Evolutionary conservation across 768 basidiomycete species (phyloP).

Genomic region (Mycena amicta): DNA sequence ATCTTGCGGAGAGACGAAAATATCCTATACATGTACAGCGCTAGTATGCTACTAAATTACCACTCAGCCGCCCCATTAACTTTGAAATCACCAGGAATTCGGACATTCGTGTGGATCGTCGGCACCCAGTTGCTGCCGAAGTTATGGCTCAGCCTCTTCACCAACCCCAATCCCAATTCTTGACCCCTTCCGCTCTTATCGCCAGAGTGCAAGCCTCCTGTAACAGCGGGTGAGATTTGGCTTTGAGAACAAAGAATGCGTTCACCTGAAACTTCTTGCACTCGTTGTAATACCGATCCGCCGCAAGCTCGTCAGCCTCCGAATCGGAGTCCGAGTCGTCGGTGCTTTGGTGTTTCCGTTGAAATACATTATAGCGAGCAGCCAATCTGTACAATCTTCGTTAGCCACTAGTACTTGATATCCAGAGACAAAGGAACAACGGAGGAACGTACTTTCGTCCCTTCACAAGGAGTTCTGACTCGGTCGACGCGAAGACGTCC

Average conservation of each 20-base stretch:
- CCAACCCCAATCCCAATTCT: too few relatives aligned
- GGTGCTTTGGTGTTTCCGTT: too few relatives aligned
- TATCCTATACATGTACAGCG: too few relatives aligned
- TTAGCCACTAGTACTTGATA: neutral
- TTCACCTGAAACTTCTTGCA: neutral
- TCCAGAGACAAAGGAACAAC: too few relatives aligned
- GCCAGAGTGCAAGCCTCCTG: neutral
- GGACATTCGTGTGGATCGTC: too few relatives aligned
- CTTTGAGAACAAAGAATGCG: neutral
- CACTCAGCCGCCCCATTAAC: too few relatives aligned
- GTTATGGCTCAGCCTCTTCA: too few relatives aligned
- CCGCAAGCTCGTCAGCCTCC: neutral
- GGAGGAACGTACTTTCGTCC: neutral
- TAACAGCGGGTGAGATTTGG: neutral
- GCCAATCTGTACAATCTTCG: neutral
- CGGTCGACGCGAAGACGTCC: neutral
- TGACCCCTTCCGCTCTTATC: neutral
- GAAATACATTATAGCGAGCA: neutral
- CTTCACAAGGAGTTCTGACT: neutral
- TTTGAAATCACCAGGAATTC: too few relatives aligned
- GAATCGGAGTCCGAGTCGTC: neutral
- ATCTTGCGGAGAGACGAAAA: too few relatives aligned
- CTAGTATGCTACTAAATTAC: too few relatives aligned
- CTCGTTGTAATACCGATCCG: neutral
- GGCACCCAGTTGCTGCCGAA: too few relatives aligned